Base-by-base conservation (phyloP, 352 stramenopile genomes). In the Globisporangium barbulae region DNA sequence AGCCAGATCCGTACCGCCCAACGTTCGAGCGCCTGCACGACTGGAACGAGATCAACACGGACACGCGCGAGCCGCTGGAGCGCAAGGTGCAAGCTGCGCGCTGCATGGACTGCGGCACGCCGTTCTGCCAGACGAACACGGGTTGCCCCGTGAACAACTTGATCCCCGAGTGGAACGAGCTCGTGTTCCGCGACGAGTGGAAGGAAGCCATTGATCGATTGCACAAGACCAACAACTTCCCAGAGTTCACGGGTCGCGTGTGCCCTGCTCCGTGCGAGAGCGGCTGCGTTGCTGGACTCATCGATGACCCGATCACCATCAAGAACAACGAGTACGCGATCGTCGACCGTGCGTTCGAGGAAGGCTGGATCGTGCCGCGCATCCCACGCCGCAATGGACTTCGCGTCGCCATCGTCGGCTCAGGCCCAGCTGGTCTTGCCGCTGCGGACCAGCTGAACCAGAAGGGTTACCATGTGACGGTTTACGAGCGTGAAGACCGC, bases 301-400 rank as follows among this genome's bases (percentile, higher is more conserved):
- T 99, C 28, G 96, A 99, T 74, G 83, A 95, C 49, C 94, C 96
- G 49, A 91, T 99, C 37, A 99, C 97, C 7, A 99, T 99, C 78
- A 99, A 99, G 78, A 98, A 98, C 80, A 98, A 98, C 63, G 97
- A 99, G 85, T 99, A 99, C 80, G 85, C 94, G 17, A 99, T 99
- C 77, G 91, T 99, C n/a, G 97, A 99, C 71, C 82, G 93, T 47
- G 97, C 95, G 12, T 97, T 86, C 68, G 90, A 98, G 53, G 94
- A 99, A 67, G 97, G 97, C 44, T 98, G 96, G 81, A 98, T 99
- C 73, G 84, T 89, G 57, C 93, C 96, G 25, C 91, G 94, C 39
- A 93, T 98, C 62, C 95, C 95, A 17, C 85, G 91, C 52, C 88
- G 95, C 28, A 98, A 96, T 52, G 97, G 97, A 5, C 93, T 99